Evolutionary conservation across 2,329 filamentous ascomycete species (phyloP), one percentile per base, ranked within the genome.

Genomic region (Thielaviopsis populi): DNA sequence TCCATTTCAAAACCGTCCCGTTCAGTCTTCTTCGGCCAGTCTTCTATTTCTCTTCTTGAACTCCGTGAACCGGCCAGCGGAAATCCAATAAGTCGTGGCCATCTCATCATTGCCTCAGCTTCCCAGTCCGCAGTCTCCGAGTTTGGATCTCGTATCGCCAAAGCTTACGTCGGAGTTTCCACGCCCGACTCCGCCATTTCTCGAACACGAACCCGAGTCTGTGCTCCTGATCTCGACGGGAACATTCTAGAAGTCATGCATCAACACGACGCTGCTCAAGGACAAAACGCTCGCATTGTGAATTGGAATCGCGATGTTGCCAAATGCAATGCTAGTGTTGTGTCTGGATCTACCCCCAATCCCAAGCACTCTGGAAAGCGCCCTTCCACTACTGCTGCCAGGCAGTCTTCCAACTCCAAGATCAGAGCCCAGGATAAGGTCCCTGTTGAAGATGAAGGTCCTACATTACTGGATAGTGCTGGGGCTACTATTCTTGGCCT

Each of bases 231-330:
- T 73, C 80, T 89, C 63, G 89, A 95, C 75, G 88, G 88, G 61
- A 95, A 95, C 75, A 87, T 82, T 69, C 84, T 95, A 71, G 88
- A 94, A 71, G 87, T 89, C 37, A 83, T 91, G 60, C 87, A 84
- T 72, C 77, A 78, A 8, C 72, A 72, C 13, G 70, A 72, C 68
- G 68, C 65, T 64, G 65, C n/a, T 66, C 67, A 46, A 63, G 68
- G 46, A 67, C 68, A 56, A 75, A 76, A 61, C 69, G 75, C 71
- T 67, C 77, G 75, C 54, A 76, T 80, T 64, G 70, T 81, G 33
- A 72, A 77, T 66, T 81, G 79, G 79, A 77, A 78, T 64, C 75
- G 77, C 68, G 75, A 78, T 70, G 73, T 76, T 56, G 74, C 74
- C 61, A 67, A 68, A 48, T 70, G 73, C 7, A 58, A 11, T 37